phyloP scores from a whole-genome alignment of 257 asterid genomes.

The Petunia axillaris region DNA sequence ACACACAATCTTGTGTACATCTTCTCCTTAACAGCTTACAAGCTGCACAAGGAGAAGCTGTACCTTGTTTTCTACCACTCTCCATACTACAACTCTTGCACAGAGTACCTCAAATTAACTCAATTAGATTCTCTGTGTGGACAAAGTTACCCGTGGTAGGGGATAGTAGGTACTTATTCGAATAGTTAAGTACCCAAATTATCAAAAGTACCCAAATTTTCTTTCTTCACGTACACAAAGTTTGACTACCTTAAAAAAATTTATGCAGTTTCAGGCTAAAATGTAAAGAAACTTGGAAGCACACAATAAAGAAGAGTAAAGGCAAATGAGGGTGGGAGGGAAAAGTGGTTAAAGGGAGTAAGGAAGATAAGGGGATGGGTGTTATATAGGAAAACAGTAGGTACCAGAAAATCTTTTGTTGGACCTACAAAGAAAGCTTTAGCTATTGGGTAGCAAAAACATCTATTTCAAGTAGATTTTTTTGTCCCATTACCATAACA shows the following conservation, averaged over 20 bases:
- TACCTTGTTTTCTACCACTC: conserved; percentile 59
- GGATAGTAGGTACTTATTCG: too few relatives aligned
- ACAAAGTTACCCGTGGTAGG: too few relatives aligned
- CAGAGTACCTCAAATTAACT: background rate
- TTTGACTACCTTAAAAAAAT: too few relatives aligned
- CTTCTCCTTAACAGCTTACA: conserved; percentile 87
- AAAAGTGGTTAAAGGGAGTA: conserved; percentile 8
- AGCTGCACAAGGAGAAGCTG: conserved; percentile 83
- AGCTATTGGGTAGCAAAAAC: conserved; percentile 44
- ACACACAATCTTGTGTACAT: conserved; percentile 79
- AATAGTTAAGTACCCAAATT: too few relatives aligned
- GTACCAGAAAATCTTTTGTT: conserved; percentile 44
- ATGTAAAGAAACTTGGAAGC: too few relatives aligned
- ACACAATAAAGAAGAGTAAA: too few relatives aligned
- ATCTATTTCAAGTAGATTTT: conserved; percentile 38
- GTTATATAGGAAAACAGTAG: conserved; percentile 43
- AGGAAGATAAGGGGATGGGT: conserved; percentile 13
- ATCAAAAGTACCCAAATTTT: too few relatives aligned
- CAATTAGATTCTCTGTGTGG: too few relatives aligned
- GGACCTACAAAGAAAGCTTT: conserved; percentile 53
- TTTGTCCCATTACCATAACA: conserved; percentile 33
- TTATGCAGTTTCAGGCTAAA: too few relatives aligned
- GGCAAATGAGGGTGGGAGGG: background rate
- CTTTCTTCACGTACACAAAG: too few relatives aligned
- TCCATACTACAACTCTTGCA: conserved; percentile 35